Evolutionary conservation across 768 basidiomycete genomes (phyloP).

Genomic region (Boletus fagicola): DNA sequence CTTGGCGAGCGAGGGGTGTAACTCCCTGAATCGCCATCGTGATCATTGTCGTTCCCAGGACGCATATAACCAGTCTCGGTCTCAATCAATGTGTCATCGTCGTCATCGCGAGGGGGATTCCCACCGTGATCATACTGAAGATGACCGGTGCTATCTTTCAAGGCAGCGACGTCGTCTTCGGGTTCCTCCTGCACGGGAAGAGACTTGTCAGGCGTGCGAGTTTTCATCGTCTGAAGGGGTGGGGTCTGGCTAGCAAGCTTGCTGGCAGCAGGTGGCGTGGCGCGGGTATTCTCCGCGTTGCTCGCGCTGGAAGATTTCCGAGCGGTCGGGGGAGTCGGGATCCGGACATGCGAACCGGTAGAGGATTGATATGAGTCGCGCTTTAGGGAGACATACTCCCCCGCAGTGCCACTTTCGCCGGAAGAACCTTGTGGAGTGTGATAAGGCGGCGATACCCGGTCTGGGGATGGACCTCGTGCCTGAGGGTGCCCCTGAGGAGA

Average conservation of each 20-base stretch:
- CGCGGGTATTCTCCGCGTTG: conserved; percentile 24
- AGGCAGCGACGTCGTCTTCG: conserved; percentile 54
- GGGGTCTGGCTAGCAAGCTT: conserved; percentile 52
- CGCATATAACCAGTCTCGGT: conserved; percentile 35
- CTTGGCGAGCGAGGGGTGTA: conserved; percentile 72
- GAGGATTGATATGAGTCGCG: conserved; percentile 44
- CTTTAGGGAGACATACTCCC: conserved; percentile 43
- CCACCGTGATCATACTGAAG: conserved; percentile 34
- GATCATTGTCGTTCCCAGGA: conserved; percentile 37
- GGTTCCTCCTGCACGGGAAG: conserved; percentile 76
- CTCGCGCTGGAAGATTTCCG: conserved; percentile 26
- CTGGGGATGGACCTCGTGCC: conserved; percentile 48
- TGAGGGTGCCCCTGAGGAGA: conserved; percentile 44
- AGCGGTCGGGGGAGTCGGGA: conserved; percentile 29
- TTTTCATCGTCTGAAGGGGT: conserved; percentile 49
- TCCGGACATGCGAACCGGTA: conserved; percentile 26
- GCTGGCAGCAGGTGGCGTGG: conserved; percentile 37
- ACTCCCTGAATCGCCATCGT: conserved; percentile 49
- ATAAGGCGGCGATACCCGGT: conserved; percentile 51
- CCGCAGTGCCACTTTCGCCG: conserved; percentile 39
- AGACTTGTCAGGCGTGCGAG: conserved; percentile 67
- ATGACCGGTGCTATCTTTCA: conserved; percentile 42
- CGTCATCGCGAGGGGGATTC: conserved; percentile 44
- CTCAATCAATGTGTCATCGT: conserved; percentile 46
- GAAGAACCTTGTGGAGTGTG: conserved; percentile 49